Conservation (phyloP, 768 basidiomycete species). For the Suillus tomentosus region DNA sequence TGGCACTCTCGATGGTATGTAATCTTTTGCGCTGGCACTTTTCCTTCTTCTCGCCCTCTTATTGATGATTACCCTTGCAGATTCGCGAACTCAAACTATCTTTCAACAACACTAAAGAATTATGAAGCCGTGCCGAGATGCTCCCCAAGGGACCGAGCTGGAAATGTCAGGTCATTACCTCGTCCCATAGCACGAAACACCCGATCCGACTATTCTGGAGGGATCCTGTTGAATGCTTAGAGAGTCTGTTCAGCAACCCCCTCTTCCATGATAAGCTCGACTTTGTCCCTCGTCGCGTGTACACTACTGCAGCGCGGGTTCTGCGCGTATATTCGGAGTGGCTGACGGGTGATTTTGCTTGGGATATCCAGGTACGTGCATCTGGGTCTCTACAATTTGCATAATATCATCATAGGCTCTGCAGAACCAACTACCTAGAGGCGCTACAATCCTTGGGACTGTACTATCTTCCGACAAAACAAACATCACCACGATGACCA, state of each 20-base stretch:
- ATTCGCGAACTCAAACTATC: conserved; percentile 15
- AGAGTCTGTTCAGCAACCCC: conserved; percentile 25
- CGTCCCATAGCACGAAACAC: conserved; percentile 21
- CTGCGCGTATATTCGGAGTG: conserved; percentile 22
- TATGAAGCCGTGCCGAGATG: conserved; percentile 20
- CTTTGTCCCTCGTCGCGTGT: conserved; percentile 16
- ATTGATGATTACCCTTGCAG: conserved; percentile 1
- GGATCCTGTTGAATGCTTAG: conserved; percentile 27
- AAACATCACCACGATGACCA: conserved; percentile 15
- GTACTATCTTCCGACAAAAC: conserved; percentile 37
- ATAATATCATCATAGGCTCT: conserved; percentile 17
- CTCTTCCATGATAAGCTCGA: conserved; percentile 23
- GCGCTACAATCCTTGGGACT: conserved; percentile 30
- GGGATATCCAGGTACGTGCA: conserved; percentile 23
- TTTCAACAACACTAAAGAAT: conserved; percentile 29
- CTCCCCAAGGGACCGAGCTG: conserved; percentile 28
- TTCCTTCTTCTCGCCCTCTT: background rate
- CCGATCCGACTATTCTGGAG: conserved; percentile 28
- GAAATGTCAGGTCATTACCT: conserved; percentile 15
- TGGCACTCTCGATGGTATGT: conserved; percentile 31
- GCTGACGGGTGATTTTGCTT: conserved; percentile 26
- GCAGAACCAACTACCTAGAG: too few species aligned
- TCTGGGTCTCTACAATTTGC: conserved; percentile 12
- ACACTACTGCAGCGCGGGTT: conserved; percentile 11
- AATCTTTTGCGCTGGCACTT: background rate